Evolutionary conservation across 2,329 filamentous ascomycete species (phyloP), one percentile per base, ranked within the genome.

Genomic region (Talaromyces sp.): DNA sequence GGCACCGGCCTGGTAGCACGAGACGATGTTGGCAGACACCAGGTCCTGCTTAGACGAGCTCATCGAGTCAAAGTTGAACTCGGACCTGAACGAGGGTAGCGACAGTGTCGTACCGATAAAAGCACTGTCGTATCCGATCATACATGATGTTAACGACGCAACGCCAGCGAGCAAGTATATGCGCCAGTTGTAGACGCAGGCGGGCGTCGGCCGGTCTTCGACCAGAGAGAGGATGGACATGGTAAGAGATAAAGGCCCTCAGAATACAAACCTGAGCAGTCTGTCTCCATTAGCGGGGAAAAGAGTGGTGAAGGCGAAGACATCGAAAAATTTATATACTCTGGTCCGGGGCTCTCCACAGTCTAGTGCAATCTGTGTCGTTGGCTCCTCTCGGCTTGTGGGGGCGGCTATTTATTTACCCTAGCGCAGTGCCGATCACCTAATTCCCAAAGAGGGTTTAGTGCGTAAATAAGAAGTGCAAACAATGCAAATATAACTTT

Each of bases 31-130:
- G 66, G 87, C 79, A 70, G 87, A 87, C 57, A 89, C 79, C 4
- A 89, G 75, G 33, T 86, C 82, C 30, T 86, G 76, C n/a, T 83
- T 72, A 16, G 67, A 58, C 1, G 73, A 62, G 7, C 71, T 75
- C 76, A 87, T 83, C 2, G 75, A 69, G 2, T 73, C 77, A 68
- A 92, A 88, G 14, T 79, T 68, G 72, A 94, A 94, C 71, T 93
- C 90, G 1, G 79, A 69, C 52, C 79, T 81, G 75, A 93, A 93
- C 0, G 89, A 89, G 0, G 83, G 80, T 33, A 94, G 80, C 1
- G 88, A 85, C 34, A 93, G 78, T 1, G 90, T 92, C 0, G 88
- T 90, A 64, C 89, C 90, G 67, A 93, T 92, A 75, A 93, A 93
- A 65, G 90, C 87, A 57, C 85, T 89, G 72, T 92, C 89, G 65